phyloP scores from a whole-genome alignment of 1,284 basidiomycete genomes.

The Sanghuangporus weigelae region DNA sequence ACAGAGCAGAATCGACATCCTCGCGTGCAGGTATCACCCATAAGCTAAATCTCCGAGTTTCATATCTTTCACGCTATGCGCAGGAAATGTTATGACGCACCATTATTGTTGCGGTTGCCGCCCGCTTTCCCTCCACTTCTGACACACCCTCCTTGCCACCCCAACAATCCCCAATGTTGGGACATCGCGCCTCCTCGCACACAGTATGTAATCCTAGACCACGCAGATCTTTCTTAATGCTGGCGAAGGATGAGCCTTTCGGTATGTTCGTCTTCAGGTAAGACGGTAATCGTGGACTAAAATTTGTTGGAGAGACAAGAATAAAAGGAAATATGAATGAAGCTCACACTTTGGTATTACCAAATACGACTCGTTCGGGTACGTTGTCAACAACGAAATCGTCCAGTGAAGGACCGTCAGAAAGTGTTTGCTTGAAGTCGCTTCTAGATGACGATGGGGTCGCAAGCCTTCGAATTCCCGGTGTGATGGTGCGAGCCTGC shows the following conservation, averaged over 20 bases:
- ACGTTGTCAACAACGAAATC: slow-evolving; percentile 75
- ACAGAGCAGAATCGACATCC: slow-evolving; percentile 98
- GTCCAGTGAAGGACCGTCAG: slow-evolving; percentile 73
- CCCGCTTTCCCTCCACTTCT: slow-evolving; percentile 69
- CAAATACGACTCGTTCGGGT: slow-evolving; percentile 66
- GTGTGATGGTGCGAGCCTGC: slow-evolving; percentile 17
- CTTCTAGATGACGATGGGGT: slow-evolving; percentile 33
- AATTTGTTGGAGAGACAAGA: neutral
- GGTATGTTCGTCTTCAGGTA: slow-evolving; percentile 95
- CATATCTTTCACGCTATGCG: slow-evolving; percentile 1
- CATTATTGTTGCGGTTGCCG: slow-evolving; percentile 99
- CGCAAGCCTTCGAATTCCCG: slow-evolving; percentile 44
- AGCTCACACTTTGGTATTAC: slow-evolving; percentile 71
- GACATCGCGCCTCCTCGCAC: slow-evolving; percentile 98
- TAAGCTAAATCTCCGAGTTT: slow-evolving; percentile 54
- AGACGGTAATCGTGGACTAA: slow-evolving; percentile 83
- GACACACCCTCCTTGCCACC: slow-evolving; percentile 79
- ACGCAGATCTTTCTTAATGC: slow-evolving; percentile 93
- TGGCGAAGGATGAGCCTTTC: slow-evolving; percentile 82
- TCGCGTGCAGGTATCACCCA: slow-evolving; percentile 99
- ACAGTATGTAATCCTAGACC: slow-evolving; percentile 93
- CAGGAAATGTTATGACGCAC: slow-evolving; percentile 38
- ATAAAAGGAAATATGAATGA: neutral
- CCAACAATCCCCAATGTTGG: slow-evolving; percentile 99
- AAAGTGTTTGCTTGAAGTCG: slow-evolving; percentile 55